phyloP scores from a whole-genome alignment of 108 stramenopile genomes.

The Aurantiochytrium sp. region DNA sequence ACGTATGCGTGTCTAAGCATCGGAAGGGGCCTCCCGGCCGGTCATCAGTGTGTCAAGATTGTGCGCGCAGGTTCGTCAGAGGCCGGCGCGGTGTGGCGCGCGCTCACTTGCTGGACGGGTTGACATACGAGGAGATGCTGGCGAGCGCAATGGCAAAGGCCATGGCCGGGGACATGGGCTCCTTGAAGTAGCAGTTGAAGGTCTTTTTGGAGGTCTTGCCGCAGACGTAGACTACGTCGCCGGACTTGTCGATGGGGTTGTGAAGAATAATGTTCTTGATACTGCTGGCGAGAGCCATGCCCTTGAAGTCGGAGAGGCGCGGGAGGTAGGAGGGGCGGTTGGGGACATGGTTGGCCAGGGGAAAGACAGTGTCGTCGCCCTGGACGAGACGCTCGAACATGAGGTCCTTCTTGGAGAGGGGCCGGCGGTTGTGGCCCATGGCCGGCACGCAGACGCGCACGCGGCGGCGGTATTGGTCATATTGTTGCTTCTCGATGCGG shows the following conservation, averaged over 20 bases:
- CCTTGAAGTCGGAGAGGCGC: slow-evolving; percentile 5
- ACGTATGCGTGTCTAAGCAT: too few relatives aligned
- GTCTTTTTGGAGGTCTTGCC: slow-evolving; percentile 17
- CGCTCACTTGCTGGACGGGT: neutral
- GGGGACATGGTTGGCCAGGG: neutral
- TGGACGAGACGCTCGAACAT: slow-evolving; percentile 29
- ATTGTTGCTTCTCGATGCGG: neutral
- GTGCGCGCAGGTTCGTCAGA: too few relatives aligned
- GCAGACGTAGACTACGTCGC: neutral
- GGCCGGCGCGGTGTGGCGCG: too few relatives aligned
- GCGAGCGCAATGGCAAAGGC: neutral
- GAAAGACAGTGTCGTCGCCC: neutral
- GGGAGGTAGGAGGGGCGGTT: neutral
- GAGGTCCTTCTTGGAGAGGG: slow-evolving; percentile 2
- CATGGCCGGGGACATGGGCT: slow-evolving; percentile 23
- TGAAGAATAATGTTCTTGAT: neutral
- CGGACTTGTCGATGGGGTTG: neutral
- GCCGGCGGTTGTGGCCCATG: slow-evolving; percentile 22
- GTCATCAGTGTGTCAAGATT: too few relatives aligned
- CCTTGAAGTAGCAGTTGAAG: slow-evolving; percentile 17
- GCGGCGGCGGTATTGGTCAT: slow-evolving; percentile 11
- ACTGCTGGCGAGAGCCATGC: slow-evolving; percentile 14
- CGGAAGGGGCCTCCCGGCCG: too few relatives aligned
- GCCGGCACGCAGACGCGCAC: neutral
- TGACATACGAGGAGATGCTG: slow-evolving; percentile 13